Percentiles rank a stretch among this genome's conserved stretches.
These are phyloP conservation scores for Populus alba DNA, from an alignment of 345 rosid genomes.

Conservation along the genomic window DNA sequence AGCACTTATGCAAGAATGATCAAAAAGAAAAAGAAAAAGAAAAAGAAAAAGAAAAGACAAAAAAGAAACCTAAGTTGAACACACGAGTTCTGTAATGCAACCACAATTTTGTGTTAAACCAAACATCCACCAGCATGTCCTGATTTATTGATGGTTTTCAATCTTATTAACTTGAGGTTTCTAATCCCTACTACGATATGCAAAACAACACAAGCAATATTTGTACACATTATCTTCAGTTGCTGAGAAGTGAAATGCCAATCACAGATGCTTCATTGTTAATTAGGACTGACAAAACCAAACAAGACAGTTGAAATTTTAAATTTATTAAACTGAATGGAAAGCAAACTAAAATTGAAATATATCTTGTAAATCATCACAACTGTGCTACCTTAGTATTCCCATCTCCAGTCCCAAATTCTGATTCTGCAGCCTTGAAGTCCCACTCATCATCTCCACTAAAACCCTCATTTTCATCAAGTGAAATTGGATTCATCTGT, in stretches of 20 bases:
- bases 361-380: background rate
- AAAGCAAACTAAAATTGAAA: background rate
- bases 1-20: background rate
- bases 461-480: constrained; percentile 18
- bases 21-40: background rate
- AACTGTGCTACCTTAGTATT: background rate
- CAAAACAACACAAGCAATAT: background rate
- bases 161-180: background rate
- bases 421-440: constrained; percentile 35
- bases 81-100: background rate
- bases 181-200: background rate
- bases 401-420: background rate
- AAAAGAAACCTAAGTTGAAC: background rate
- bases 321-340: background rate
- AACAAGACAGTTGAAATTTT: background rate
- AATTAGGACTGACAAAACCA: background rate
- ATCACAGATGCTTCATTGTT: background rate
- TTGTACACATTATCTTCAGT: background rate
- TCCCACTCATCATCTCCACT: constrained; percentile 38
- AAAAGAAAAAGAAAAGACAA: background rate
- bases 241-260: background rate
- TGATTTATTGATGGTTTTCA: background rate
- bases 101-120: background rate
- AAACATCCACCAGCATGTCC: background rate
- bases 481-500: background rate